Conservation (phyloP, 768 basidiomycete species). For the Clitopilus passeckerianus region DNA sequence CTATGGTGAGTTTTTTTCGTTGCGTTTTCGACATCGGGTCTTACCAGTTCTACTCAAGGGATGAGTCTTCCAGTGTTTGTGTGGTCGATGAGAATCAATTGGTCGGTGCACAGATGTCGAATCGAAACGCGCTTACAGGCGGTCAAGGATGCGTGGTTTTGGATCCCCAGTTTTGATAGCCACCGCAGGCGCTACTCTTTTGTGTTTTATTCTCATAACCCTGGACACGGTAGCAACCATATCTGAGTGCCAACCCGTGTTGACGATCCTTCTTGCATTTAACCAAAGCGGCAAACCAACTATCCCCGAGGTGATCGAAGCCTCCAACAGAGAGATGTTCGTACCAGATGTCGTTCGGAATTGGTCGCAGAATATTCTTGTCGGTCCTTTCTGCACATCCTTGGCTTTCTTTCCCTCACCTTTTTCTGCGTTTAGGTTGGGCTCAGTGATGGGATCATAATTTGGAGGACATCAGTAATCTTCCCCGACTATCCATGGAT, state of each 20-base stretch:
- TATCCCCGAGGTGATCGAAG: neutral
- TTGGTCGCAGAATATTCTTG: constrained; percentile 6
- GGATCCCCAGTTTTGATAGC: neutral
- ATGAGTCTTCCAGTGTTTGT: neutral
- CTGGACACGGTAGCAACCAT: neutral
- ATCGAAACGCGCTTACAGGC: too few species aligned
- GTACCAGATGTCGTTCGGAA: constrained; percentile 5
- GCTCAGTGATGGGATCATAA: neutral
- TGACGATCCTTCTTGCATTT: neutral
- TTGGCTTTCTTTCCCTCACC: neutral
- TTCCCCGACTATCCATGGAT: neutral
- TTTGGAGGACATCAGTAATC: neutral
- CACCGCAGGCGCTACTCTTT: neutral
- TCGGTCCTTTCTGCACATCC: neutral
- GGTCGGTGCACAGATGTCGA: neutral
- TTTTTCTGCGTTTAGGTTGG: neutral
- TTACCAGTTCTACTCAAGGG: neutral
- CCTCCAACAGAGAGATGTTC: neutral
- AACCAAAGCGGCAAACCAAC: neutral
- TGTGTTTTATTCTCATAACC: neutral
- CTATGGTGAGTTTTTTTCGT: neutral
- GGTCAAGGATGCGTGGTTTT: neutral
- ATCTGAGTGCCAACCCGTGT: neutral
- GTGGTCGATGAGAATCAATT: neutral
- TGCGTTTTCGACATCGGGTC: too few species aligned